phyloP scores from a whole-genome alignment of 148 eudicot genomes.

The Vaccinium darrowii region DNA sequence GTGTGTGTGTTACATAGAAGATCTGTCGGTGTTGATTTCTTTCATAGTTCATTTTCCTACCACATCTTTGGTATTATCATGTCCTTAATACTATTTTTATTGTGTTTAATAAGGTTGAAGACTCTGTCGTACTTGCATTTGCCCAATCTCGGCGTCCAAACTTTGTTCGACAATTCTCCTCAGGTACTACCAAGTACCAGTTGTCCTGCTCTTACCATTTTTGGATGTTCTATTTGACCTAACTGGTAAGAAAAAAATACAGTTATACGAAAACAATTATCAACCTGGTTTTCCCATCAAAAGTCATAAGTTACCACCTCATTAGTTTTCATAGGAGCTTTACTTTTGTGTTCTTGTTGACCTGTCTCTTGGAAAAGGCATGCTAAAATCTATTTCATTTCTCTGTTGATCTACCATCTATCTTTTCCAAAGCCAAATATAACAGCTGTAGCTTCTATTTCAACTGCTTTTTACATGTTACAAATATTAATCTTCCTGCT shows the following conservation, averaged over 20 bases:
- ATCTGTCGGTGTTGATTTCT: background rate
- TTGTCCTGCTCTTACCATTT: background rate
- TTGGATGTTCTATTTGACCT: background rate
- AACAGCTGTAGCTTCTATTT: background rate
- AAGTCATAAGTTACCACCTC: background rate
- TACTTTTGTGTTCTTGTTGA: slow-evolving; percentile 4
- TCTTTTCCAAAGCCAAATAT: slow-evolving; percentile 10
- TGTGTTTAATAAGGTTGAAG: slow-evolving; percentile 67
- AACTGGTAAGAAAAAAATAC: background rate
- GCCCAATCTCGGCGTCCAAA: slow-evolving; percentile 73
- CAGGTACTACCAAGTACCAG: slow-evolving; percentile 43
- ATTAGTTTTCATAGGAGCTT: background rate
- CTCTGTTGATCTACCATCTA: background rate
- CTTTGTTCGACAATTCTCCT: slow-evolving; percentile 47
- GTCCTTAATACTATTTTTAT: slow-evolving; percentile 4
- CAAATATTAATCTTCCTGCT: background rate
- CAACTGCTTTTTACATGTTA: background rate
- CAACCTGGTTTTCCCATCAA: background rate
- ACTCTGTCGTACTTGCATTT: slow-evolving; percentile 83
- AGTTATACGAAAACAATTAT: background rate
- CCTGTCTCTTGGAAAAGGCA: background rate
- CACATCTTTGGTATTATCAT: slow-evolving; percentile 13
- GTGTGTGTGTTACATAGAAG: background rate
- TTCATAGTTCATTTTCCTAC: background rate
- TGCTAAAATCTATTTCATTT: background rate